Evolutionary conservation across 305 asterid genomes (phyloP), one percentile per base, ranked within the genome.

Genomic region (Fraxinus ornus): DNA sequence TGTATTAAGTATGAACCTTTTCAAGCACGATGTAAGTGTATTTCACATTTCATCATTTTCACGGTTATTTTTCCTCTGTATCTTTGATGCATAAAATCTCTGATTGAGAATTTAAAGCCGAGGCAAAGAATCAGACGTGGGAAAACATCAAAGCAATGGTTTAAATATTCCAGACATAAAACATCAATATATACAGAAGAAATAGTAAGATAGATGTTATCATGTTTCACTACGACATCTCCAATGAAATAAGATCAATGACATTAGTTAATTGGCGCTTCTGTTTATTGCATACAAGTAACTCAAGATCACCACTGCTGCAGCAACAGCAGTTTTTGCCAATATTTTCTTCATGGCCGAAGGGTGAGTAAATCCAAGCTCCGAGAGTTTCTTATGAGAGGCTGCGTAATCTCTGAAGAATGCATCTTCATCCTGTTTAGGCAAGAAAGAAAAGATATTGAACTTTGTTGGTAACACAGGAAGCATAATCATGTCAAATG

Each of bases 311-410:
- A 82, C 89, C 52, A 91, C 90, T 1, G 92, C 83, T 5, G 90
- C 92, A 84, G 93, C 92, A 78, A 91, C 87, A 52, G 86, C 92
- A 81, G 85, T 80, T 30, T 88, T 86, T 3, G 86, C 86, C 78
- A 87, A 49, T 5, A 84, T 84, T 83, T 88, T 89, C 81, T 81
- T 89, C 8, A 84, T 5, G 35, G 84, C 64, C 0, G 84, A 82
- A 15, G 88, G 88, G 7, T 89, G 88, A 71, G 80, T 77, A 76
- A 95, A 94, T 52, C 97, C 97, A 32, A 95, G 91, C 83, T 95
- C 98, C 2, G 98, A 94, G 19, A 95, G 94, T 79, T 90, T 93
- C 85, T 95, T 93, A 89, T 94, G 98, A 28, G 98, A 94, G 3
- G 47, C 91, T 1, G 97, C 97, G 28, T 95, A 94, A 80, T 95